phyloP scores from a whole-genome alignment of 257 asterid species.

The Ligustrum vulgare region DNA sequence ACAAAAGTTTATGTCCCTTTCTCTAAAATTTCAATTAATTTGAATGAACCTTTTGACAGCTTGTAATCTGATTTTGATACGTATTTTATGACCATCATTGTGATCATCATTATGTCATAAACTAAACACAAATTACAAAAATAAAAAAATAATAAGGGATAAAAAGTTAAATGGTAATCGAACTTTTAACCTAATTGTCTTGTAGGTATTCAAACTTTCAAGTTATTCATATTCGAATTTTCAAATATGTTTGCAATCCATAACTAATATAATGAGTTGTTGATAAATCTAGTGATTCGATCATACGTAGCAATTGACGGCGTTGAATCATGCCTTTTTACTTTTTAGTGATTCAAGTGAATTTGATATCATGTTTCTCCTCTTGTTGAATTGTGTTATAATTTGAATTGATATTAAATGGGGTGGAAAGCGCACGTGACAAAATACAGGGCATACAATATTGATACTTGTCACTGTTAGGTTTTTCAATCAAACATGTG shows the following conservation, averaged over 20 bases:
- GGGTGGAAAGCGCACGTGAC: too few relatives aligned
- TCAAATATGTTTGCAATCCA: not conserved
- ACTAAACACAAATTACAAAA: not conserved
- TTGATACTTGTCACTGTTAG: too few relatives aligned
- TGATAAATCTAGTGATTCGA: not conserved
- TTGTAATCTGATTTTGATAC: slow-evolving; percentile 34
- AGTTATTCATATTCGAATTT: not conserved
- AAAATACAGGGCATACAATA: too few relatives aligned
- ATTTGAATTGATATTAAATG: too few relatives aligned
- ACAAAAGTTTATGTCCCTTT: slow-evolving; percentile 32
- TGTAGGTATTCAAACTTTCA: not conserved
- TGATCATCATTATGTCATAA: slow-evolving; percentile 35
- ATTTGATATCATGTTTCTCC: not conserved
- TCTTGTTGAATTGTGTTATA: not conserved
- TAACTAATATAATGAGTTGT: not conserved
- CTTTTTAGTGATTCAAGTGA: too few relatives aligned
- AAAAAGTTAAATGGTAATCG: too few relatives aligned
- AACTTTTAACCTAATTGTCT: too few relatives aligned
- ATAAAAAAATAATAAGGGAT: too few relatives aligned
- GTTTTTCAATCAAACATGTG: too few relatives aligned
- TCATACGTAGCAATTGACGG: not conserved
- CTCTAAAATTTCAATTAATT: slow-evolving; percentile 24
- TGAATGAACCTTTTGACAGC: slow-evolving; percentile 35
- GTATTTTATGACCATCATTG: slow-evolving; percentile 21
- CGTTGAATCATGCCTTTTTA: not conserved